A percentile compares a stretch with the other conserved stretches of the same genome.
Conservation (phyloP, 2,329 filamentous ascomycete genomes). For the Teratosphaeria gauchensis region DNA sequence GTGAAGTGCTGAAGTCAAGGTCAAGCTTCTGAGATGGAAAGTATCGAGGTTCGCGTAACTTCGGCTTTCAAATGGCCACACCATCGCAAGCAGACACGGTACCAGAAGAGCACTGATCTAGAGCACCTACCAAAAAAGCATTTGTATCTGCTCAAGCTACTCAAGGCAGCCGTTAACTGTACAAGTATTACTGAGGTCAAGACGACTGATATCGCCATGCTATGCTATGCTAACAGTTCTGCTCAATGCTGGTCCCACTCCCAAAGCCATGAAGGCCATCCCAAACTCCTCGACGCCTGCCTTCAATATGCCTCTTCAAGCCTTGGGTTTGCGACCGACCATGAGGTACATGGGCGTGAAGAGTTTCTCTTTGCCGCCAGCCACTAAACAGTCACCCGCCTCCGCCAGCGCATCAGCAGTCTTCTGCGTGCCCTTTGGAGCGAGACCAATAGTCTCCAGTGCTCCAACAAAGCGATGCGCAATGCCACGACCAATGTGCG, state of each 20-base stretch:
- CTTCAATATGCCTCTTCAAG: neutral
- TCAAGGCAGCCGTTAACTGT: neutral
- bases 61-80: neutral
- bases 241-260: neutral
- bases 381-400: constrained; percentile 76
- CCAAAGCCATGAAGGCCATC: neutral
- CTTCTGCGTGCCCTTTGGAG: constrained; percentile 80
- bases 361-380: constrained; percentile 77
- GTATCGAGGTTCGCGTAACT: neutral
- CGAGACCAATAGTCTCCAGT: constrained; percentile 64
- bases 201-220: neutral
- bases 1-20: neutral
- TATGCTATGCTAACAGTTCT: neutral
- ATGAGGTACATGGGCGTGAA: constrained; percentile 99
- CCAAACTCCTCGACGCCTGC: neutral
- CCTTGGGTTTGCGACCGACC: constrained; percentile 72
- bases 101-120: no score
- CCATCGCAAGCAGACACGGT: no score
- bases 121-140: neutral
- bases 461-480: constrained; percentile 68
- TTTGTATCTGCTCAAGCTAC: neutral
- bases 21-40: neutral
- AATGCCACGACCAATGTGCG: constrained; percentile 64
- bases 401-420: constrained; percentile 81
- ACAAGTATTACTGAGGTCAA: neutral